Evolutionary conservation across 805 yeast species (phyloP), one percentile per base, ranked within the genome.

Genomic region (Pichia eremophila): DNA sequence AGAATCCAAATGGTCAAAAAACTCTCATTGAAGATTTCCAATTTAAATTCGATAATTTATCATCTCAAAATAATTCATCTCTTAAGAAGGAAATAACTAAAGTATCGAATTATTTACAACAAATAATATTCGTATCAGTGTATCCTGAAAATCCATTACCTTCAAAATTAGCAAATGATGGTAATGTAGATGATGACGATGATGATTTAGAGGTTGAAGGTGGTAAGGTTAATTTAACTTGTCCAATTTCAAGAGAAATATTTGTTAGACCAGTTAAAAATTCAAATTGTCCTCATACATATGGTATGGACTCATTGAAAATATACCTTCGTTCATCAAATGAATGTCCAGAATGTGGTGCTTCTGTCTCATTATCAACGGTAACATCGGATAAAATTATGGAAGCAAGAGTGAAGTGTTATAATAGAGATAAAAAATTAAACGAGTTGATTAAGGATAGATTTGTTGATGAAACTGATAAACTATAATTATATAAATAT

Each of bases 81-180:
- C 14, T 29, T 29, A 29, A 10, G 14, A 29, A 29, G 8, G 36
- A 34, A 34, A 15, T 34, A 10, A 5, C n/a, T 15, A 12, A 34
- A 34, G 8, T 34, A 10, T 14, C n/a, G 8, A 34, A 34, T 15
- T 3, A 34, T 34, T 7, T 44, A 19, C 40, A 54, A 44, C 71
- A 71, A 40, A 67, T 73, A 8, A 56, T 71, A 1, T 75, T 76
- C 55, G 73, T 84, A 8, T 57, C 79, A 17, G 62, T 70, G 3
- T 70, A 79, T 51, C 93, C 93, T 0, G 74, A 75, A 31, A 77
- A 76, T 29, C 81, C 85, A 8, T 56, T 84, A 18, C 86, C 87
- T 0, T 71, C 66, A 35, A 41, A 25, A 19, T 18, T 48, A 4
- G 45, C 45, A 8, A 52, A 48, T 8, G 74, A 69, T 17, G 69